These are phyloP conservation scores for Cucumis hystrix DNA, from an alignment of 306 rosid genomes.

Conservation along the genomic window DNA sequence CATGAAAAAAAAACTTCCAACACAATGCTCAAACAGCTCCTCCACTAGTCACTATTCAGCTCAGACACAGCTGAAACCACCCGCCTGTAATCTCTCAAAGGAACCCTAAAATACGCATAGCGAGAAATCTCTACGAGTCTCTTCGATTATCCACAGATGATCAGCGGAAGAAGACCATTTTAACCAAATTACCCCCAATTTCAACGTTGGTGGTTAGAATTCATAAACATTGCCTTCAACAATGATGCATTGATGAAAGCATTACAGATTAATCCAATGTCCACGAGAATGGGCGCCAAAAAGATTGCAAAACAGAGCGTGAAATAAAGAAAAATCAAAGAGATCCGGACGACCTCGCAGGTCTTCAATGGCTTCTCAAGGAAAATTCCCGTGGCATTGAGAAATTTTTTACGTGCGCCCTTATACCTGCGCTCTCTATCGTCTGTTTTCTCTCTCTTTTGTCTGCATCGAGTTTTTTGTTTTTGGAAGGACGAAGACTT, in stretches of 20 bases:
- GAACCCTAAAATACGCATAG: slow-evolving; percentile 37
- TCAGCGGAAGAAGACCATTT: neutral
- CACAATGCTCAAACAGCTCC: slow-evolving; percentile 9
- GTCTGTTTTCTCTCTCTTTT: slow-evolving; percentile 3
- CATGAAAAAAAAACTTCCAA: slow-evolving; percentile 26
- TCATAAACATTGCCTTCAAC: slow-evolving; percentile 18
- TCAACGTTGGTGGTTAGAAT: slow-evolving; percentile 6
- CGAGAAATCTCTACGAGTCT: slow-evolving; percentile 13
- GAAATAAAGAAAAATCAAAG: neutral
- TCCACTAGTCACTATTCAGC: slow-evolving; percentile 26
- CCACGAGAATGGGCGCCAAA: slow-evolving; percentile 12
- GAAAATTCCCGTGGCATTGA: slow-evolving; percentile 12
- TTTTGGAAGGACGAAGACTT: neutral
- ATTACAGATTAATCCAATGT: slow-evolving; percentile 8
- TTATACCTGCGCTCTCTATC: slow-evolving; percentile 14
- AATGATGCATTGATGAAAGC: slow-evolving; percentile 9
- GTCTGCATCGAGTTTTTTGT: neutral
- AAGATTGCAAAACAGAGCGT: slow-evolving; percentile 8
- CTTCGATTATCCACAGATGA: neutral
- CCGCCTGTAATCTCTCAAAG: slow-evolving; percentile 1
- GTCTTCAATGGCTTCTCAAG: slow-evolving; percentile 23
- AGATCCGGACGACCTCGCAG: neutral
- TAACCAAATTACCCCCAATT: slow-evolving; percentile 1
- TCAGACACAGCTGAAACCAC: slow-evolving; percentile 21
- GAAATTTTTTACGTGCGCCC: slow-evolving; percentile 28